A percentile compares a stretch with the other conserved stretches of the same genome.
phyloP scores from a whole-genome alignment of 306 rosid genomes.

The Vachellia collinsii region DNA sequence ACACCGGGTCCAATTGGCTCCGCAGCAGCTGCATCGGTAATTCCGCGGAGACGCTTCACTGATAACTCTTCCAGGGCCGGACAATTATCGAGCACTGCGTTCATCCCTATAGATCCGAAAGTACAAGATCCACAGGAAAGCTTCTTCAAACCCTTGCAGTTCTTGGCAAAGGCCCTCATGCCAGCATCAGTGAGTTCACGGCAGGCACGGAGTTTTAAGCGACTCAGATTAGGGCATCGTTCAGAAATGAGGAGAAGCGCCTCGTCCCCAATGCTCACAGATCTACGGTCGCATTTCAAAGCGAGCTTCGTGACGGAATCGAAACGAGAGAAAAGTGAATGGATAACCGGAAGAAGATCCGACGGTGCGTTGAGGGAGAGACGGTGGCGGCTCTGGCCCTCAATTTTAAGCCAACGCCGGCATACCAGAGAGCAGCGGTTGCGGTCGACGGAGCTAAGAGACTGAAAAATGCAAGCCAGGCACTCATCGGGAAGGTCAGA shows the following conservation, averaged over 20 bases:
- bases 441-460: conserved; percentile 76
- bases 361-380: conserved; percentile 73
- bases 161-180: conserved; percentile 74
- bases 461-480: conserved; percentile 78
- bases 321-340: conserved; percentile 76
- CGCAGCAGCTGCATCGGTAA: conserved; percentile 59
- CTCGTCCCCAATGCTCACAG: conserved; percentile 74
- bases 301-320: conserved; percentile 94
- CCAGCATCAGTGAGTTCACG: conserved; percentile 81
- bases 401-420: conserved; percentile 82
- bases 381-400: conserved; percentile 95
- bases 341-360: conserved; percentile 58
- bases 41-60: conserved; percentile 88
- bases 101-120: conserved; percentile 90
- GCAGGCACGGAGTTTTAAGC: conserved; percentile 94
- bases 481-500: conserved; percentile 92
- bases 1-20: conserved; percentile 86
- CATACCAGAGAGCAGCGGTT: conserved; percentile 87
- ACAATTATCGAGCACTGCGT: conserved; percentile 85
- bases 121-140: conserved; percentile 95
- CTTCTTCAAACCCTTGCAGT: conserved; percentile 89
- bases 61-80: conserved; percentile 78
- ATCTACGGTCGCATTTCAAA: conserved; percentile 88
- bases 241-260: conserved; percentile 69
- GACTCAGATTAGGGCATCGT: conserved; percentile 85